Conservation (phyloP, 2,329 filamentous ascomycete species). For the Helotiales sp. region DNA sequence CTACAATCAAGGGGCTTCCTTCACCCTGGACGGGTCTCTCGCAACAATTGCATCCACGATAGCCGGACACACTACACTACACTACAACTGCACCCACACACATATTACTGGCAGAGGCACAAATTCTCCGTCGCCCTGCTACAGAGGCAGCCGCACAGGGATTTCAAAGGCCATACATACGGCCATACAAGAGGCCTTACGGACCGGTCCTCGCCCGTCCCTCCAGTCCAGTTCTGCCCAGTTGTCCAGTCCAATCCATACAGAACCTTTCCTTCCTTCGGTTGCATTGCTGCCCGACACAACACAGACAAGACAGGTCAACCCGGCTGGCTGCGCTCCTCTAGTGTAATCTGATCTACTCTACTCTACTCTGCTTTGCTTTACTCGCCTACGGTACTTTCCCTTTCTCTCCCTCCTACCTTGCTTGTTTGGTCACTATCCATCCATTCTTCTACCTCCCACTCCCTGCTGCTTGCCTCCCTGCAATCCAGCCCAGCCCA, state of each 20-base stretch:
- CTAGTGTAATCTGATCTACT: background rate
- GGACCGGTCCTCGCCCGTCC: conserved; percentile 1
- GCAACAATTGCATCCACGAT: conserved; percentile 12
- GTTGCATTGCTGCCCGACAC: conserved; percentile 40
- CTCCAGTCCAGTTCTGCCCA: background rate
- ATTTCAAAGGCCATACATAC: background rate
- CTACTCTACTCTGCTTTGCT: background rate
- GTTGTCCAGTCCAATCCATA: background rate
- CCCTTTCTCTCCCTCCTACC: background rate
- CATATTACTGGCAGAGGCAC: conserved; percentile 5
- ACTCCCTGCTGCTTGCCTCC: too few relatives aligned
- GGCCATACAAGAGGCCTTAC: background rate
- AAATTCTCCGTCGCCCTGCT: conserved; percentile 1
- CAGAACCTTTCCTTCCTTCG: conserved; percentile 1
- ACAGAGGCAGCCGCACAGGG: background rate
- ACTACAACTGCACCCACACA: background rate
- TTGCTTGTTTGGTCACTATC: background rate
- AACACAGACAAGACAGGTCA: conserved; percentile 29
- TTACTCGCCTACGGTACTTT: background rate
- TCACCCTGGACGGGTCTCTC: conserved; percentile 1
- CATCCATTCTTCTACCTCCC: too few relatives aligned
- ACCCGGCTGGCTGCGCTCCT: background rate
- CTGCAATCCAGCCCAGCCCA: background rate
- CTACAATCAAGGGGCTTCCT: background rate
- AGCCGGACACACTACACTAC: background rate